Evolutionary conservation across 2,329 filamentous ascomycete species (phyloP).

Genomic region (Colletotrichum viniferum): DNA sequence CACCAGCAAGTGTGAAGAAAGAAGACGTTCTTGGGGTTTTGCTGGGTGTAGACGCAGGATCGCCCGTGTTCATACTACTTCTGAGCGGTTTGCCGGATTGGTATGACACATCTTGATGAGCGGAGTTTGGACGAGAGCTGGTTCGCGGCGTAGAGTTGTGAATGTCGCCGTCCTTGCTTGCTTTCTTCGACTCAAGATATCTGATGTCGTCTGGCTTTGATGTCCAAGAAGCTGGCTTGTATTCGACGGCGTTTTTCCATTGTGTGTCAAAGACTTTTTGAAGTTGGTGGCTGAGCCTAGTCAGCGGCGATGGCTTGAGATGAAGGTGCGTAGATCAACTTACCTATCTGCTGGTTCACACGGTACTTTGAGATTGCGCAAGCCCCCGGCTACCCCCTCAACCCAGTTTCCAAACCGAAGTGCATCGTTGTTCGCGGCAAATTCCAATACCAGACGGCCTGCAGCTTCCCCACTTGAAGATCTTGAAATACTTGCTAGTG

Average conservation of each 20-base stretch:
- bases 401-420: background rate
- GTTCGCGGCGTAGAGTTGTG: background rate
- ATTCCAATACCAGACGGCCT: background rate
- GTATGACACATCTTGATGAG: background rate
- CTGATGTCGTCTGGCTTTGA: background rate
- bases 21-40: background rate
- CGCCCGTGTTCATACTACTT: background rate
- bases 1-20: background rate
- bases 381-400: fast-evolving
- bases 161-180: background rate
- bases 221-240: background rate
- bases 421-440: background rate
- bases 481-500: background rate
- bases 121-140: background rate
- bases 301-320: too few species aligned
- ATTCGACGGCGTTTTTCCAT: background rate
- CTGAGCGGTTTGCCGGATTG: background rate
- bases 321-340: background rate
- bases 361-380: fast-evolving
- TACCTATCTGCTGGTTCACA: background rate
- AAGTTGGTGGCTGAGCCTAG: background rate
- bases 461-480: background rate
- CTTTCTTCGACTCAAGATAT: background rate
- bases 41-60: background rate
- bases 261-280: background rate